phyloP scores from a whole-genome alignment of 441 rosid species.

The Macaranga tanarius region DNA sequence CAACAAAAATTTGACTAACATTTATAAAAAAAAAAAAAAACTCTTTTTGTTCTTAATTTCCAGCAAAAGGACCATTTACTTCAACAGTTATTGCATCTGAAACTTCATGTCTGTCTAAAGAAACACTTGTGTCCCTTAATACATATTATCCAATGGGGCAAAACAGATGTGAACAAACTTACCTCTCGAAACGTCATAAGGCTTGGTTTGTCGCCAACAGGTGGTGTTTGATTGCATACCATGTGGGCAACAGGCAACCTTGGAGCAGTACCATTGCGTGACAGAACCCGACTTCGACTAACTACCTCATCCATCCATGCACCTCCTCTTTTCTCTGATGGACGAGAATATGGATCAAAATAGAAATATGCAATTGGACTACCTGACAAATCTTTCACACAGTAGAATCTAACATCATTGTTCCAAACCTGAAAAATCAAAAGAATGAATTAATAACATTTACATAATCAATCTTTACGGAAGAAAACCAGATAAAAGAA shows the following conservation, averaged over 20 bases:
- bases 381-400: conserved; percentile 77
- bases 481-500: conserved; percentile 16
- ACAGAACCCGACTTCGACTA: conserved; percentile 71
- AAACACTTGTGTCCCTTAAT: not conserved
- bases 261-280: conserved; percentile 56
- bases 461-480: conserved; percentile 13
- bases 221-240: conserved; percentile 96
- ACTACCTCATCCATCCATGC: conserved; percentile 97
- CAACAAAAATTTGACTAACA: too few species aligned
- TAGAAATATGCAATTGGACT: conserved; percentile 79
- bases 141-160: not conserved
- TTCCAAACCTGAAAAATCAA: conserved; percentile 74
- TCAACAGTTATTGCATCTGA: not conserved
- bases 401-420: conserved; percentile 71
- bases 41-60: too few species aligned
- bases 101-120: not conserved
- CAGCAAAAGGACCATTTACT: too few species aligned
- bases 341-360: conserved; percentile 96
- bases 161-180: conserved; percentile 10
- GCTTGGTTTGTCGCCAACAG: conserved; percentile 93
- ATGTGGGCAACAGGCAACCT: conserved; percentile 94
- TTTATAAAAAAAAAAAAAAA: too few species aligned
- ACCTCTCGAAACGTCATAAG: conserved; percentile 98
- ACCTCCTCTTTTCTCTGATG: conserved; percentile 84
- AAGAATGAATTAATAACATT: conserved; percentile 16